Evolutionary conservation across 148 eudicot genomes (phyloP).

Genomic region (Amaranthus palmeri): DNA sequence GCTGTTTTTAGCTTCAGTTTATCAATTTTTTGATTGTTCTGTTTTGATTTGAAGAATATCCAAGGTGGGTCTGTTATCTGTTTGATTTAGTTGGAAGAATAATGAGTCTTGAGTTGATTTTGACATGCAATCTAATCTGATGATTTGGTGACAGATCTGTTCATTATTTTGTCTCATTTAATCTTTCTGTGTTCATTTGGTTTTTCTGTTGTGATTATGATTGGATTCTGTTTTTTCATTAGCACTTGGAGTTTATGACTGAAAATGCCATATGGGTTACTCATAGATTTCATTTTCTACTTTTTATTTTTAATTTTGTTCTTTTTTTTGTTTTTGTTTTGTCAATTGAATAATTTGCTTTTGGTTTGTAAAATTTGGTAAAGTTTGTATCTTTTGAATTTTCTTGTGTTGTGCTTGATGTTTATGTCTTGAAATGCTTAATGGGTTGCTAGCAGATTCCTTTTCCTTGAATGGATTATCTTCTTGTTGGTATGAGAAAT

Average conservation of each 20-base stretch:
- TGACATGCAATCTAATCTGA: slow-evolving; percentile 23
- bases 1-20: background rate
- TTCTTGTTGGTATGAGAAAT: too few species aligned
- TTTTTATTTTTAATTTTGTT: background rate
- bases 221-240: slow-evolving; percentile 10
- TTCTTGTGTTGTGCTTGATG: background rate
- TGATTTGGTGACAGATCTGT: slow-evolving; percentile 25
- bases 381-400: background rate
- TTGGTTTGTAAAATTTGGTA: background rate
- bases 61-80: slow-evolving; percentile 13
- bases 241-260: background rate
- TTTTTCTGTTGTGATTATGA: slow-evolving; percentile 6
- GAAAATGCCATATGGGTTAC: background rate
- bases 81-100: slow-evolving; percentile 1
- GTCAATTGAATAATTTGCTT: background rate
- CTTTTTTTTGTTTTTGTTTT: background rate
- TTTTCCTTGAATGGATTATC: too few species aligned
- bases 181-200: background rate
- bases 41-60: slow-evolving; percentile 1
- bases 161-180: slow-evolving; percentile 5
- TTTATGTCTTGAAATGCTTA: background rate
- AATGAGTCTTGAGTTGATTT: slow-evolving; percentile 20
- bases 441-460: background rate
- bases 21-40: background rate
- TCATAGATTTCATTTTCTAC: slow-evolving; percentile 3